These are phyloP conservation scores for Apiosordaria backusii DNA, from an alignment of 495 filamentous ascomycete species.

Conservation along the genomic window DNA sequence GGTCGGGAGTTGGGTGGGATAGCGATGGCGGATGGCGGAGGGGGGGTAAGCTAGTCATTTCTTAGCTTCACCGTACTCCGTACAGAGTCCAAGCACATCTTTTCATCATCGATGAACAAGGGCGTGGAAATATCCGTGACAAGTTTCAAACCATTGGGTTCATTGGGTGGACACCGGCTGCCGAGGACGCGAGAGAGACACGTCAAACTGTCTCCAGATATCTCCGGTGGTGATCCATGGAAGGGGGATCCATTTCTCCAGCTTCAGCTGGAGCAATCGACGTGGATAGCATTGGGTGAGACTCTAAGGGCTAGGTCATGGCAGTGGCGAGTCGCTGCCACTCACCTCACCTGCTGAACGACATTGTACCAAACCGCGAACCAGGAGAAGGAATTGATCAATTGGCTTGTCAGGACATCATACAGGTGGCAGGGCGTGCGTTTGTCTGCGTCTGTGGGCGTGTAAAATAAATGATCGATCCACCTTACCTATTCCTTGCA, in stretches of 20 bases:
- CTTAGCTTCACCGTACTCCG: not conserved
- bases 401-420: not conserved
- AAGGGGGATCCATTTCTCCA: not conserved
- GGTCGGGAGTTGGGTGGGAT: conserved; percentile 5
- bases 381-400: not conserved
- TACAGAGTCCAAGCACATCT: not conserved
- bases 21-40: not conserved
- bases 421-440: not conserved
- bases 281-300: not conserved
- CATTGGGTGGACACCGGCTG: not conserved
- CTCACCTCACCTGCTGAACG: not conserved
- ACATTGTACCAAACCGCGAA: not conserved
- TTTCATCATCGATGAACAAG: not conserved
- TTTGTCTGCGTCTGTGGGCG: not conserved
- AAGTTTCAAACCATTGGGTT: not conserved
- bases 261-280: not conserved
- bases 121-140: not conserved
- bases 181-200: not conserved
- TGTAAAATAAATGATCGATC: not conserved
- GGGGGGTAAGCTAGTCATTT: not conserved
- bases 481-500: too few relatives aligned
- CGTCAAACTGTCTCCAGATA: not conserved
- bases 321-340: not conserved
- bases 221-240: not conserved
- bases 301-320: not conserved